Evolutionary conservation across 2,329 filamentous ascomycete genomes (phyloP), one percentile per base, ranked within the genome.

Genomic region (Allantophomopsis lycopodina): DNA sequence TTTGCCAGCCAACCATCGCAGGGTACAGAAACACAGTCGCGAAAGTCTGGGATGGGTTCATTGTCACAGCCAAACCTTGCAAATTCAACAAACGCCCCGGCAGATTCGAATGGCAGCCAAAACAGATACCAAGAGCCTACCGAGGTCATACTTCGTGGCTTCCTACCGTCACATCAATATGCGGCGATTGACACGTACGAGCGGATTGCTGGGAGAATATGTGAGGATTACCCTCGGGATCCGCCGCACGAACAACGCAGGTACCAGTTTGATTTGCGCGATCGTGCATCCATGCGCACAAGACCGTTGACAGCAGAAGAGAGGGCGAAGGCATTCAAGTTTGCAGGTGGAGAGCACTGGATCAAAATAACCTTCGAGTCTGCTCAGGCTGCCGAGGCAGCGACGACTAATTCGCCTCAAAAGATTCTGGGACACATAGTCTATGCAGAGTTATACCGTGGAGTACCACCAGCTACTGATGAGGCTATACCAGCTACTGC

Each of bases 181-280:
- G 86, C 88, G 20, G 87, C 87, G 28, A 79, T 96, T 50, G 78
- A 83, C 49, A 84, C 85, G 61, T 96, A 83, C 62, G 89, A 95
- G 64, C 74, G 79, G 44, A 77, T 94, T 33, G 89, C 84, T 6
- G 88, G 88, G 18, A 65, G 76, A 46, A 85, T 95, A 55, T 88
- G 88, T 60, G 89, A 96, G 62, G 88, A 95, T 61, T 96, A 96
- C 60, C 77, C 87, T 7, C 79, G 89, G 45, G 79, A 83, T 46
- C 81, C 89, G n/a, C 83, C 84, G 2, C 68, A 76, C 41, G 71
- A 78, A 45, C 73, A 75, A 53, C 68, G 71, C 42, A 71, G 81
- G 42, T 89, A 82, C 64, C 82, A 83, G 54, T 73, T 79, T 1
- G 76, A 88, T 48, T 73, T 84, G 44, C 73, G 81, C 46, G 79